Percentiles rank a stretch among this genome's conserved stretches.
Conservation (phyloP, 306 rosid genomes). For the Dalbergia cultrata region DNA sequence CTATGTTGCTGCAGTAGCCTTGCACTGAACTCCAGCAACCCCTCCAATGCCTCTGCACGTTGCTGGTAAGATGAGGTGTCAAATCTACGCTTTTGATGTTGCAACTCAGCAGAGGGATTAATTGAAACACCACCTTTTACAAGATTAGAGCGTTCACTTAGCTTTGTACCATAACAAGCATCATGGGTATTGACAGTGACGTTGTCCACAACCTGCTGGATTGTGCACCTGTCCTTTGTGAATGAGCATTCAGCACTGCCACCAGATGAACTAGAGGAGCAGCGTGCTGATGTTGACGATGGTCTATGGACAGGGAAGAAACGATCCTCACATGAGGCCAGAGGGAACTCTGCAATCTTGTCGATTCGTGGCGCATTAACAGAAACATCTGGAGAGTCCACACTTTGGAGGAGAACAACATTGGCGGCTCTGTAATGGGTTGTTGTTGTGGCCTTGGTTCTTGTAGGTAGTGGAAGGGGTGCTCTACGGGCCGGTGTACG, state of each 20-base stretch:
- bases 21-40: conserved; percentile 97
- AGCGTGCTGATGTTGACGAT: conserved; percentile 59
- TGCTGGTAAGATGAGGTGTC: conserved; percentile 87
- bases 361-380: conserved; percentile 90
- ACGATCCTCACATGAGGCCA: conserved; percentile 70
- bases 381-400: conserved; percentile 84
- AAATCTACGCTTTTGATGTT: conserved; percentile 54
- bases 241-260: conserved; percentile 63
- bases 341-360: conserved; percentile 89
- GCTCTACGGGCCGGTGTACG: conserved; percentile 60
- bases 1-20: conserved; percentile 77
- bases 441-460: conserved; percentile 52
- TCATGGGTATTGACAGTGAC: conserved; percentile 51
- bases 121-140: conserved; percentile 77
- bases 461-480: conserved; percentile 68
- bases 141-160: conserved; percentile 57
- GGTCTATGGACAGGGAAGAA: conserved; percentile 53
- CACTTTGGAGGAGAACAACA: conserved; percentile 53
- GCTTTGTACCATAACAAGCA: conserved; percentile 57
- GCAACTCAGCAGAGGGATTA: conserved; percentile 64
- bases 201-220: conserved; percentile 67
- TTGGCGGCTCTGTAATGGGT: conserved; percentile 46
- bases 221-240: conserved; percentile 87
- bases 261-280: conserved; percentile 55
- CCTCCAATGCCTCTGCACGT: conserved; percentile 96